Evolutionary conservation across 768 basidiomycete species (phyloP), one percentile per base, ranked within the genome.

Genomic region (Lactarius hengduanensis): DNA sequence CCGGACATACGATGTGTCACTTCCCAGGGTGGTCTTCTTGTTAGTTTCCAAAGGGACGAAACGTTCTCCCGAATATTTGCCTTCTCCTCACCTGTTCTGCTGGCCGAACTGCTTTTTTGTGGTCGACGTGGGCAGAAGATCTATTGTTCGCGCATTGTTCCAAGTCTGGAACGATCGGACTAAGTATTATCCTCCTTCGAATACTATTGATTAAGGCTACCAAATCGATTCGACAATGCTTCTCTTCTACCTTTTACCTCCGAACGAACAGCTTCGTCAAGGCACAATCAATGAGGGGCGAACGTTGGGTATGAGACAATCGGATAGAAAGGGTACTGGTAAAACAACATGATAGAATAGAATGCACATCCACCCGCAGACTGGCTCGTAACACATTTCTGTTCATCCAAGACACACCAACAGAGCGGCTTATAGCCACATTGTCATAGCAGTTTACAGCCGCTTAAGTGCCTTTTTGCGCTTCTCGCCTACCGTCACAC

Each of bases 401-500:
- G 47, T 30, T 54, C 38, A n/a, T 28, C 36, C 18, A 26, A 40
- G 22, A 10, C 22, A 47, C 45, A 26, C 22, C 22, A 55, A 45
- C 16, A 36, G n/a, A 45, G 26, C 30, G 30, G 26, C 53, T 11
- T 10, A n/a, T 18, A 13, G 40, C 18, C 38, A 55, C 36, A 16
- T 28, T 15, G 36, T 20, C 8, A 57, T 2, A 13, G 40, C 34
- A 15, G 41, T 8, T 59, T 45, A 94, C 76, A 94, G 77, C 69
- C 92, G 81, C 77, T 91, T 94, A 71, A 94, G 77, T 4, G 92
- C 92, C 81, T 93, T 94, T 83, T 94, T 94, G 76, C 92, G 81
- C 79, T 94, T 94, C 77, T 92, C 91, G 2, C 86, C 86, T 2
- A 80, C 82, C 6, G 78, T 74, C 0, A 75, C 80, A 13, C 77